phyloP scores from a whole-genome alignment of 441 rosid genomes.

The Croton laevigatus region DNA sequence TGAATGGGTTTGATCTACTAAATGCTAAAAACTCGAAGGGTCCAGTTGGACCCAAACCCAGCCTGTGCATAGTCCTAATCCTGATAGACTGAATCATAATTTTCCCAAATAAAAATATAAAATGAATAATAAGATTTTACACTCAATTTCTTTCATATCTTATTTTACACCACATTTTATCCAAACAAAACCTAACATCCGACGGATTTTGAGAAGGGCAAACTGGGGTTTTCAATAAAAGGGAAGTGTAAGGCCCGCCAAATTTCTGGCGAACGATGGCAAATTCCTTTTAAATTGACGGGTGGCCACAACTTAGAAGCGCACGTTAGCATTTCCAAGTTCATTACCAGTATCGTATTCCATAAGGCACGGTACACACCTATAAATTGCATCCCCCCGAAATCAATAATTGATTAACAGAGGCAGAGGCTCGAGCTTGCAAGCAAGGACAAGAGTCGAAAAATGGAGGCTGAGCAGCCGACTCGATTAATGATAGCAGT shows the following conservation, averaged over 20 bases:
- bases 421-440: constrained; percentile 14
- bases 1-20: too few relatives aligned
- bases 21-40: too few relatives aligned
- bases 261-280: not conserved
- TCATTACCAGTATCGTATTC: not conserved
- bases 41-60: too few relatives aligned
- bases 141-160: too few relatives aligned
- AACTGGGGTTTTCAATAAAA: not conserved
- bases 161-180: too few relatives aligned
- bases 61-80: too few relatives aligned
- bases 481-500: constrained; percentile 80
- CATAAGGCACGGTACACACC: not conserved
- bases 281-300: not conserved
- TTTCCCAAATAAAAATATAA: too few relatives aligned
- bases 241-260: not conserved
- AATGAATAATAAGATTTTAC: too few relatives aligned
- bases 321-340: not conserved
- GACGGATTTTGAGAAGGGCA: not conserved
- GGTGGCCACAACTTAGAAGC: constrained; percentile 3
- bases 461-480: constrained; percentile 53
- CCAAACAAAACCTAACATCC: too few relatives aligned
- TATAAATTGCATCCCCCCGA: not conserved
- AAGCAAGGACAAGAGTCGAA: not conserved
- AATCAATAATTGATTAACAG: not conserved
- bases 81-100: too few relatives aligned